phyloP scores from a whole-genome alignment of 2,329 filamentous ascomycete species.

The Paraphaeosphaeria minitans region DNA sequence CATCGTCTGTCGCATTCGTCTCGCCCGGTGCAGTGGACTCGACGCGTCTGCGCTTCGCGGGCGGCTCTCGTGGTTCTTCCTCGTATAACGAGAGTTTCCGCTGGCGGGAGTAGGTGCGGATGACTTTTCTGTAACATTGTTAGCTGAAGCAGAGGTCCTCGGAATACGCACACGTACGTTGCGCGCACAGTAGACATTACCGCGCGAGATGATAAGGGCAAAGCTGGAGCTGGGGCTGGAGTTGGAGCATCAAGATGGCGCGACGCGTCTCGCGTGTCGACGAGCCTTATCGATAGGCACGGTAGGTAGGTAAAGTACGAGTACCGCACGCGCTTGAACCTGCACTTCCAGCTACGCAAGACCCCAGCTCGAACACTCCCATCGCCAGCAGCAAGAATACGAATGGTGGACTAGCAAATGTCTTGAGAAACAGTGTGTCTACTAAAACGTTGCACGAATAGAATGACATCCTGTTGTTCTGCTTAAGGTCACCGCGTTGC shows the following conservation, averaged over 20 bases:
- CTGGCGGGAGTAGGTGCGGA: constrained; percentile 46
- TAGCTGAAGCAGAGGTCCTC: constrained; percentile 16
- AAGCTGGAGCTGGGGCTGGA: constrained; percentile 17
- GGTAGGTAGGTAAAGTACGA: too few species aligned
- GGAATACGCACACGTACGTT: constrained; percentile 26
- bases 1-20: constrained; percentile 13
- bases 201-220: constrained; percentile 13
- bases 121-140: constrained; percentile 30
- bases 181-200: constrained; percentile 29
- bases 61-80: constrained; percentile 41
- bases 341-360: background rate
- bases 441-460: background rate
- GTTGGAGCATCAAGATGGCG: constrained; percentile 18
- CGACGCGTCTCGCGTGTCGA: constrained; percentile 27
- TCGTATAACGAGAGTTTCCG: constrained; percentile 34
- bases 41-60: constrained; percentile 46
- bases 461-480: background rate
- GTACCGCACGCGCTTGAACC: constrained; percentile 13
- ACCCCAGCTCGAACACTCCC: background rate
- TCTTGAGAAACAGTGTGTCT: background rate
- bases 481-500: background rate
- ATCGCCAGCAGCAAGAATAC: background rate
- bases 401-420: background rate
- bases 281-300: constrained; percentile 18
- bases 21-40: constrained; percentile 16